Conservation (phyloP, 139 green algal genomes). For the Pycnococcus provasolii region DNA sequence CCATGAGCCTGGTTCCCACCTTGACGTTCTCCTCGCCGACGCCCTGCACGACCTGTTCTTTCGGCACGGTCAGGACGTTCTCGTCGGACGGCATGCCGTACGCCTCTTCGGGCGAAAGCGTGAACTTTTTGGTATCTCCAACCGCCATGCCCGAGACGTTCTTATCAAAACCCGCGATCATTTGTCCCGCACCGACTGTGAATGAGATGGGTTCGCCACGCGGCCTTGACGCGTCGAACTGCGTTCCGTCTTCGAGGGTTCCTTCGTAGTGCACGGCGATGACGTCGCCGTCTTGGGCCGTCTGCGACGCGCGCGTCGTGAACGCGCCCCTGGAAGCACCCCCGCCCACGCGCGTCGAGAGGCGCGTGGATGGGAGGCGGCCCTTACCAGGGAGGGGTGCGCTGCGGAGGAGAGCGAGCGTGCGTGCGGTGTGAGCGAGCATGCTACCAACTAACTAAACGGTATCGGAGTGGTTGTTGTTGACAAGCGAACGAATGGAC, state of each 20-base stretch:
- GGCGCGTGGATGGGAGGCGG: too few species aligned
- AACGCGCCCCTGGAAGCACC: too few species aligned
- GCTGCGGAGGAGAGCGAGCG: too few species aligned
- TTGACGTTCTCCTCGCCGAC: constrained; percentile 20
- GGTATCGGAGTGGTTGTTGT: too few species aligned
- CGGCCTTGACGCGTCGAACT: constrained; percentile 26
- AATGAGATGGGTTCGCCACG: constrained; percentile 24
- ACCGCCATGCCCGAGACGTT: constrained; percentile 22
- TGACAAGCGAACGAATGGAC: too few species aligned
- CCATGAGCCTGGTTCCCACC: constrained; percentile 26
- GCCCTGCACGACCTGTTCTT: constrained; percentile 22
- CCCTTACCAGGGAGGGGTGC: too few species aligned
- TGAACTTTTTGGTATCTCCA: constrained; percentile 20
- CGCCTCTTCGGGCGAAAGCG: constrained; percentile 8
- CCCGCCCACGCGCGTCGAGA: too few species aligned
- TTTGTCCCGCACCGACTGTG: constrained; percentile 20
- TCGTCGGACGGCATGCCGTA: constrained; percentile 18
- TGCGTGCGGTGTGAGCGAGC: too few species aligned
- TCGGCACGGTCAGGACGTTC: constrained; percentile 25
- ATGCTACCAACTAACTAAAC: too few species aligned
- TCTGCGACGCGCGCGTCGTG: too few species aligned
- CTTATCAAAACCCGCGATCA: constrained; percentile 32
- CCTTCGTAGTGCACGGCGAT: constrained; percentile 30
- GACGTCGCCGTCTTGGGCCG: constrained; percentile 12
- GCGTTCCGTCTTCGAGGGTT: constrained; percentile 22